phyloP scores from a whole-genome alignment of 305 asterid species.

The Solanum chacoense region DNA sequence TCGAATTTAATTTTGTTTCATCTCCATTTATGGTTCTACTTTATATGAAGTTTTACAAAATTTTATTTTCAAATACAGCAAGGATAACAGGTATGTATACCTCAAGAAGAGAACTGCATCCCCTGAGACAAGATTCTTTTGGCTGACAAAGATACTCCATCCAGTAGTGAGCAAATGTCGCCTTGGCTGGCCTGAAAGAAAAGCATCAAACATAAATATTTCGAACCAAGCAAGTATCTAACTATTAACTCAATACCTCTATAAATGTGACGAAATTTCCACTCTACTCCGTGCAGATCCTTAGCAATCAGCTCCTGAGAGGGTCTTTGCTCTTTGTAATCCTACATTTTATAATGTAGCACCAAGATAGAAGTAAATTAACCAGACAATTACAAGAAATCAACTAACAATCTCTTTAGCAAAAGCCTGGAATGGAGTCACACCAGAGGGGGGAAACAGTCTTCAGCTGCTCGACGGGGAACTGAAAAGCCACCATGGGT shows the following conservation, averaged over 20 bases:
- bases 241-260: slow-evolving; percentile 44
- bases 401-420: background rate
- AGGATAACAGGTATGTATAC: slow-evolving; percentile 16
- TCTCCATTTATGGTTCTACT: background rate
- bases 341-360: slow-evolving; percentile 27
- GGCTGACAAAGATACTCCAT: slow-evolving; percentile 91
- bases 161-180: slow-evolving; percentile 98
- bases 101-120: slow-evolving; percentile 96
- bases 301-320: slow-evolving; percentile 91
- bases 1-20: background rate
- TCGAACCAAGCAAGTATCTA: background rate
- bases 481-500: slow-evolving; percentile 99
- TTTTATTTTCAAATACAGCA: background rate
- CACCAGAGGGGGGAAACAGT: slow-evolving; percentile 98
- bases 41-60: background rate
- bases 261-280: slow-evolving; percentile 97
- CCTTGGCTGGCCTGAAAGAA: slow-evolving; percentile 87
- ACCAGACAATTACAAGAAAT: background rate
- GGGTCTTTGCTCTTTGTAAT: slow-evolving; percentile 94
- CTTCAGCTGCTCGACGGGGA: slow-evolving; percentile 99
- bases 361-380: background rate
- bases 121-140: slow-evolving; percentile 80
- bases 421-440: background rate
- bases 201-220: slow-evolving; percentile 9
- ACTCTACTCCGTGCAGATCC: slow-evolving; percentile 91